Evolutionary conservation across 2,329 filamentous ascomycete species (phyloP), one percentile per base, ranked within the genome.

Genomic region (Verticillium zaregamsianum): DNA sequence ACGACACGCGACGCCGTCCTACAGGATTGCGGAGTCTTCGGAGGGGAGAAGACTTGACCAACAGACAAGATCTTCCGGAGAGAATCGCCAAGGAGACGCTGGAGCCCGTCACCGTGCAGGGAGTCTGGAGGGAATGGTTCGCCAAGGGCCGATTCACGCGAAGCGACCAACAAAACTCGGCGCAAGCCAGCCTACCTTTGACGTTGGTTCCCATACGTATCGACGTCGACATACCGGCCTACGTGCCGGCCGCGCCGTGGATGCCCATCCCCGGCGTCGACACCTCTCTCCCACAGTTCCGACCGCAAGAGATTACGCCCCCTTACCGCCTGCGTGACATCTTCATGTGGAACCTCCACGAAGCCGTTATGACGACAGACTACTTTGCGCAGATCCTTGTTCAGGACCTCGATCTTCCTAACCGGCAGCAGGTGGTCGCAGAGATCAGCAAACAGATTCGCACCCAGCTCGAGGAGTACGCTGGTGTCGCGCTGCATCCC

Each of bases 311-410:
- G 65, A 77, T 86, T 64, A 93, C 93, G 15, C 88, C 93, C 1
- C 90, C 92, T 3, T 97, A 93, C 76, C 87, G 95, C 65, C 82
- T 99, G 62, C 93, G 96, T 70, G 95, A 99, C 69, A 90, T 91
- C n/a, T 98, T 99, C 70, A 79, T 97, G 59, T 99, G 95, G 95
- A 99, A 99, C 70, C 82, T 99, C 15, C 94, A 98, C 76, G 95
- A 99, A 78, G 91, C 92, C 0, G 81, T 97, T 62, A 91, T 93
- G 59, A 99, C 95, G 0, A 96, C 95, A 1, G 95, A 99, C 71
- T 91, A 96, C 71, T 99, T 98, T 73, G 95, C 95, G n/a, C 86
- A 90, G 68, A 88, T 85, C 2, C 87, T 98, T 67, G 93, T 96
- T 1, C 92, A 96, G 66, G 95, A 99, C 72, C 83, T 99, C 52